These are phyloP conservation scores for Nakazawaea molendinolei DNA, from an alignment of 805 yeast genomes.

Conservation along the genomic window DNA sequence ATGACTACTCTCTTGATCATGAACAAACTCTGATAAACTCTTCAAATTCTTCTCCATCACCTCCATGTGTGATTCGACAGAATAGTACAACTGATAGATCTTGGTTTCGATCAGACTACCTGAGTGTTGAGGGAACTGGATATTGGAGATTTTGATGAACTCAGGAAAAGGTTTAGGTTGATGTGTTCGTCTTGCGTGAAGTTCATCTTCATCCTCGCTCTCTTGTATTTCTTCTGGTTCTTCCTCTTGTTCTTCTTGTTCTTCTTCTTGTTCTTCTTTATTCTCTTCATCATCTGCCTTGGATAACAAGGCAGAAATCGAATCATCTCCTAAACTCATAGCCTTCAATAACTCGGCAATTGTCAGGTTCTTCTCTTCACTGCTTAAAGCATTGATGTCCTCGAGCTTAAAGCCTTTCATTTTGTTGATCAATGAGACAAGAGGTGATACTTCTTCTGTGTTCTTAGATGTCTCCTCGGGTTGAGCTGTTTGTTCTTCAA, in stretches of 20 bases:
- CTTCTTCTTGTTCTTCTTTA: background rate
- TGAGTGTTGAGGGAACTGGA: slow-evolving; percentile 7
- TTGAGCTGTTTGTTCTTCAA: background rate
- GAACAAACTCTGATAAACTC: slow-evolving; percentile 17
- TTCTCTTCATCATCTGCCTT: slow-evolving; percentile 1
- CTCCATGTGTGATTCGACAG: slow-evolving; percentile 23
- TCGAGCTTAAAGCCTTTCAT: too few species aligned
- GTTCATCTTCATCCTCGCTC: background rate
- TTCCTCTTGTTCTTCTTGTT: background rate
- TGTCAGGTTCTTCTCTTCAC: too few species aligned
- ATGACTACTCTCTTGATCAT: background rate
- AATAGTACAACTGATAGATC: slow-evolving; percentile 23
- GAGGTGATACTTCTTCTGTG: background rate
- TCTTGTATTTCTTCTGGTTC: background rate
- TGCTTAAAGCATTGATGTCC: too few species aligned
- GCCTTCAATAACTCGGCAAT: too few species aligned
- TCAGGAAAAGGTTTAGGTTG: slow-evolving; percentile 20
- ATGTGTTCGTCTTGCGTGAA: background rate
- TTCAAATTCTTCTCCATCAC: slow-evolving; percentile 18
- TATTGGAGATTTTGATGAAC: slow-evolving; percentile 15
- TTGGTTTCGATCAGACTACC: slow-evolving; percentile 16
- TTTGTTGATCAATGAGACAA: too few species aligned
- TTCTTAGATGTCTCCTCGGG: background rate
- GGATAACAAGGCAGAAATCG: background rate
- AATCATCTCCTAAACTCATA: background rate